These are phyloP conservation scores for Cladophialophora bantiana DNA, from an alignment of 2,329 filamentous ascomycete genomes.

Conservation along the genomic window DNA sequence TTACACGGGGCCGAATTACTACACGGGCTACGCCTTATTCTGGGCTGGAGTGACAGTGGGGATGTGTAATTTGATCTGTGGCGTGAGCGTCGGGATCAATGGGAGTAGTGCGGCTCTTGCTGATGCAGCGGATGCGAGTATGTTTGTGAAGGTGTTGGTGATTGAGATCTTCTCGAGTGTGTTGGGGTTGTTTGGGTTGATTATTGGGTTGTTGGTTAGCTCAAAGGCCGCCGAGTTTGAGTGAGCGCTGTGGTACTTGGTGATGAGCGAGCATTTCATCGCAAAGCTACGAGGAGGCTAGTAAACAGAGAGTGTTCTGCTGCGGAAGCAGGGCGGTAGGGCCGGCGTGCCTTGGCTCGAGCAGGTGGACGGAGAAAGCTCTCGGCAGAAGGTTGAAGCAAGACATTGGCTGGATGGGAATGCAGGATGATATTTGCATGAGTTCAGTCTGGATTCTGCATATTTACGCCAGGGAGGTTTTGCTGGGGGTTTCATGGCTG, in stretches of 20 bases:
- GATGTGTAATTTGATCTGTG: slow-evolving; percentile 93
- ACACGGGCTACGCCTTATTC: slow-evolving; percentile 93
- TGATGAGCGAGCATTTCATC: slow-evolving; percentile 9
- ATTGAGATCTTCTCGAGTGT: slow-evolving; percentile 99
- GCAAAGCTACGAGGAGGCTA: not conserved
- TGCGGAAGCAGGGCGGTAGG: not conserved
- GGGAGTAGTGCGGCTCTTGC: slow-evolving; percentile 95
- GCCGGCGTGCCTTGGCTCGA: not conserved
- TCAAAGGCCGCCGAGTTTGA: slow-evolving; percentile 80
- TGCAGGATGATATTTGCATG: slow-evolving; percentile 1
- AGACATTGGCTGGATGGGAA: not conserved
- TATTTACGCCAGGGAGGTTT: not conserved
- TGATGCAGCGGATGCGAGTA: slow-evolving; percentile 87
- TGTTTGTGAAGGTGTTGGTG: slow-evolving; percentile 99
- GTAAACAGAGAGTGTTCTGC: not conserved
- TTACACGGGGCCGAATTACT: slow-evolving; percentile 81
- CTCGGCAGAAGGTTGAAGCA: slow-evolving; percentile 6
- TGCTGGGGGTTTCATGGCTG: slow-evolving; percentile 7
- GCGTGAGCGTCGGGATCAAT: slow-evolving; percentile 96
- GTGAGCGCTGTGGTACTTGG: slow-evolving; percentile 4
- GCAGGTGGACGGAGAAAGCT: not conserved
- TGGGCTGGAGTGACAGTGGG: slow-evolving; percentile 96
- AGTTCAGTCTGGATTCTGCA: not conserved
- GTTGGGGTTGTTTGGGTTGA: slow-evolving; percentile 92
- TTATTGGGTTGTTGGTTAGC: slow-evolving; percentile 88